Evolutionary conservation across 306 rosid species (phyloP).

Genomic region (Acacia crassicarpa): DNA sequence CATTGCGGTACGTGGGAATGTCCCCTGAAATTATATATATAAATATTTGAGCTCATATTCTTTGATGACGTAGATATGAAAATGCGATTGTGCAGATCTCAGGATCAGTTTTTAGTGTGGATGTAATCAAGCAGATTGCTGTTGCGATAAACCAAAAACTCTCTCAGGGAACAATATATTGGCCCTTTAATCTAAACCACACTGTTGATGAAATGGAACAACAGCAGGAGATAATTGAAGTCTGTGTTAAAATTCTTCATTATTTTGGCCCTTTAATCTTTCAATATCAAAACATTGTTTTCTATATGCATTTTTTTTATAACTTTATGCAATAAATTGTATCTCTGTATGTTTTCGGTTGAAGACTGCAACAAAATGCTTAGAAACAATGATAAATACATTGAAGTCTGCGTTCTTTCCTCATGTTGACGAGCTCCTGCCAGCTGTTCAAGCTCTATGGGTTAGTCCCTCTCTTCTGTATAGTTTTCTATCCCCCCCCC

Average conservation of each 20-base stretch:
- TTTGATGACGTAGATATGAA: not conserved
- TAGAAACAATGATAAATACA: not conserved
- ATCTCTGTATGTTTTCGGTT: not conserved
- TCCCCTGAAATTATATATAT: too few species aligned
- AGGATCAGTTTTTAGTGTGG: too few species aligned
- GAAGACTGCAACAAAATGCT: not conserved
- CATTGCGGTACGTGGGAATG: slow-evolving; percentile 19
- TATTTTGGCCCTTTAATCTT: too few species aligned
- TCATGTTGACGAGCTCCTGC: slow-evolving; percentile 10
- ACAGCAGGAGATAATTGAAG: slow-evolving; percentile 22
- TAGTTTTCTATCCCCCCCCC: too few species aligned
- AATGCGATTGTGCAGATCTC: slow-evolving; percentile 15
- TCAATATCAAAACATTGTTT: too few species aligned
- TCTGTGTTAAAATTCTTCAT: slow-evolving; percentile 1
- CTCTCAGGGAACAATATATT: not conserved
- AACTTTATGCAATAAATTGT: too few species aligned
- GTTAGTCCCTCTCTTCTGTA: not conserved
- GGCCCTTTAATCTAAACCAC: not conserved
- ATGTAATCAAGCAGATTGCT: not conserved
- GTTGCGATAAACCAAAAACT: slow-evolving; percentile 2
- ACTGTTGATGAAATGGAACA: not conserved
- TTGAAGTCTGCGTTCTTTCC: not conserved
- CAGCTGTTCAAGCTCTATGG: slow-evolving; percentile 15
- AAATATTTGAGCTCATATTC: too few species aligned
- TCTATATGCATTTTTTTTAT: too few species aligned